phyloP scores from a whole-genome alignment of 2,329 filamentous ascomycete species.

The Cercospora sp. region DNA sequence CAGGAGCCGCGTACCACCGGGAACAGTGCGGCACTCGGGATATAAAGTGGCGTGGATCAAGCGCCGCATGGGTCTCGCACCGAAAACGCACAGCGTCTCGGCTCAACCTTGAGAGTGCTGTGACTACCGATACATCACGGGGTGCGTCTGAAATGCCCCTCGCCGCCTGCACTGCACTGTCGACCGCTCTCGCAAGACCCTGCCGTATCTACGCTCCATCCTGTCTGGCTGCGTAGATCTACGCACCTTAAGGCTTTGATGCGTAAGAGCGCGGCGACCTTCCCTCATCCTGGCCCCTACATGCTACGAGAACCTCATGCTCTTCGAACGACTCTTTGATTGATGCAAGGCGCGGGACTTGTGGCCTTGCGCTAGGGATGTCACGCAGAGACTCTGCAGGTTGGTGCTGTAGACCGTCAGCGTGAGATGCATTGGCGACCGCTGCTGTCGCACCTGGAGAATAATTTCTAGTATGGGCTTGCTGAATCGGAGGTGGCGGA shows the following conservation, averaged over 20 bases:
- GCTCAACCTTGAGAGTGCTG: not conserved
- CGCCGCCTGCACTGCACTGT: not conserved
- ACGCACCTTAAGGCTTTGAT: not conserved
- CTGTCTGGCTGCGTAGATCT: not conserved
- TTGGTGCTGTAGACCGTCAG: not conserved
- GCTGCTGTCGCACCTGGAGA: not conserved
- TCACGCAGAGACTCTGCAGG: not conserved
- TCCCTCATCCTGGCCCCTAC: not conserved
- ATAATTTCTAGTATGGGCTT: not conserved
- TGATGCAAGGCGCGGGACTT: not conserved
- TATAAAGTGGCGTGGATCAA: not conserved
- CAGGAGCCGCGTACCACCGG: not conserved
- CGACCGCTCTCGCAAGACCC: not conserved
- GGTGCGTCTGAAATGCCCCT: not conserved
- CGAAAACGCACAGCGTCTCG: not conserved
- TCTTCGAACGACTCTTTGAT: not conserved
- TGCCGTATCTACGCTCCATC: not conserved
- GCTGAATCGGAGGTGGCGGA: not conserved
- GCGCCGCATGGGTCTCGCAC: not conserved
- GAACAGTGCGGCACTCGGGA: not conserved
- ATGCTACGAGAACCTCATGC: not conserved
- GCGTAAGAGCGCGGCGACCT: not conserved
- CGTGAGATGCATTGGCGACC: not conserved
- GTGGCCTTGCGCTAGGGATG: not conserved
- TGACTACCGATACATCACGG: not conserved